These are phyloP conservation scores for Telopea speciosissima DNA, from an alignment of 177 flowering plant genomes.

Conservation along the genomic window DNA sequence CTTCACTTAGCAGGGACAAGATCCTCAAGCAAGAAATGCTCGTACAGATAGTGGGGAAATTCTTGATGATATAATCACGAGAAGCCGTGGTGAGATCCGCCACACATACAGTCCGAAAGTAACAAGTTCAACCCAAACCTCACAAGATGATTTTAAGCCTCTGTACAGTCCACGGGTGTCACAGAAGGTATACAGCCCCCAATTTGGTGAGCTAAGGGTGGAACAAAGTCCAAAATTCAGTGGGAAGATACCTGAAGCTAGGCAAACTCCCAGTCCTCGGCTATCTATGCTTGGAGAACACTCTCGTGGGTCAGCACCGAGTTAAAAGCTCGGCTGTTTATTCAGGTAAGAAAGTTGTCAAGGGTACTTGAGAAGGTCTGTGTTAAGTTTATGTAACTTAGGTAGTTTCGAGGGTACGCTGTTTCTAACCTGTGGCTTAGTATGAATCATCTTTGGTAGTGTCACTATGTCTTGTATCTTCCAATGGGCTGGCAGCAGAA, in stretches of 20 bases:
- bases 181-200: conserved; percentile 37
- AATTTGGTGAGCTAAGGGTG: conserved; percentile 29
- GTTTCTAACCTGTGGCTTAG: not conserved
- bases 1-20: conserved; percentile 44
- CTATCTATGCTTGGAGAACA: conserved; percentile 43
- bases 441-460: not conserved
- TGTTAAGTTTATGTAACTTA: conserved; percentile 6
- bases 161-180: conserved; percentile 46
- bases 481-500: not conserved
- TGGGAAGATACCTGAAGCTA: conserved; percentile 27
- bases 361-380: conserved; percentile 43
- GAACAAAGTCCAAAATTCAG: conserved; percentile 29
- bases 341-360: conserved; percentile 13
- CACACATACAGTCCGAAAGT: conserved; percentile 60
- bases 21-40: conserved; percentile 26
- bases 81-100: conserved; percentile 91
- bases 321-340: conserved; percentile 12
- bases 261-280: conserved; percentile 51
- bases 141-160: conserved; percentile 37
- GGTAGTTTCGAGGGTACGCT: not conserved
- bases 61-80: conserved; percentile 72
- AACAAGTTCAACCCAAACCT: conserved; percentile 54
- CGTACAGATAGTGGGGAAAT: conserved; percentile 51
- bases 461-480: not conserved
- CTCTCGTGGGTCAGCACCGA: conserved; percentile 29